A percentile compares a stretch with the other conserved stretches of the same genome.
These are phyloP conservation scores for Holtermanniella nyarrowii DNA, from an alignment of 768 basidiomycete species.

Conservation along the genomic window DNA sequence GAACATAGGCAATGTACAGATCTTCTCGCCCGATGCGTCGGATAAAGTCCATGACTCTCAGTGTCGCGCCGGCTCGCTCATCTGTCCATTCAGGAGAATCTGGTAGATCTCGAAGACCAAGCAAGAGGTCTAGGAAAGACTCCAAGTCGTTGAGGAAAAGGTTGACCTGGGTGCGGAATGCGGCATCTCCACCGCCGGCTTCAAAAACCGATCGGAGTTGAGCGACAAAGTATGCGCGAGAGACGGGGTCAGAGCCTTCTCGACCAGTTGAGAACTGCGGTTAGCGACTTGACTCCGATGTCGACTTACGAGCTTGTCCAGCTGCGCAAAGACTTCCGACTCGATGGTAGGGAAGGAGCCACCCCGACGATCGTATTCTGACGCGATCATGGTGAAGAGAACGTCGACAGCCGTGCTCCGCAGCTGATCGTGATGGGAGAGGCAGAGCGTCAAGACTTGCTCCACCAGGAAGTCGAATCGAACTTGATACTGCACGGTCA, in stretches of 20 bases:
- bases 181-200: constrained; percentile 61
- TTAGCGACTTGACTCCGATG: constrained; percentile 33
- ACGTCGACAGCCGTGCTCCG: constrained; percentile 84
- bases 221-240: constrained; percentile 82
- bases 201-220: constrained; percentile 86
- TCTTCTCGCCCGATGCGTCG: constrained; percentile 81
- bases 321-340: constrained; percentile 77
- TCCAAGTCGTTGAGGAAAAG: constrained; percentile 82
- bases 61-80: constrained; percentile 83
- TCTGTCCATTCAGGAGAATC: constrained; percentile 90
- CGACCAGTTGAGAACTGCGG: constrained; percentile 12
- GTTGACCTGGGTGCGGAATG: constrained; percentile 64
- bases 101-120: constrained; percentile 77
- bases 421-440: constrained; percentile 88
- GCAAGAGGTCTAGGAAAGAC: constrained; percentile 77
- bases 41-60: constrained; percentile 88
- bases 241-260: constrained; percentile 56
- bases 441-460: constrained; percentile 77
- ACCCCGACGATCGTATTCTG: constrained; percentile 72
- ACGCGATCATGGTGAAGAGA: constrained; percentile 80
- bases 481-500: constrained; percentile 53
- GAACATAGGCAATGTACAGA: constrained; percentile 92
- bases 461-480: constrained; percentile 75
- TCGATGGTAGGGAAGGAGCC: constrained; percentile 76
- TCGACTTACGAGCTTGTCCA: constrained; percentile 87